Evolutionary conservation across 768 basidiomycete genomes (phyloP), one percentile per base, ranked within the genome.

Genomic region (Auricularia cornea): DNA sequence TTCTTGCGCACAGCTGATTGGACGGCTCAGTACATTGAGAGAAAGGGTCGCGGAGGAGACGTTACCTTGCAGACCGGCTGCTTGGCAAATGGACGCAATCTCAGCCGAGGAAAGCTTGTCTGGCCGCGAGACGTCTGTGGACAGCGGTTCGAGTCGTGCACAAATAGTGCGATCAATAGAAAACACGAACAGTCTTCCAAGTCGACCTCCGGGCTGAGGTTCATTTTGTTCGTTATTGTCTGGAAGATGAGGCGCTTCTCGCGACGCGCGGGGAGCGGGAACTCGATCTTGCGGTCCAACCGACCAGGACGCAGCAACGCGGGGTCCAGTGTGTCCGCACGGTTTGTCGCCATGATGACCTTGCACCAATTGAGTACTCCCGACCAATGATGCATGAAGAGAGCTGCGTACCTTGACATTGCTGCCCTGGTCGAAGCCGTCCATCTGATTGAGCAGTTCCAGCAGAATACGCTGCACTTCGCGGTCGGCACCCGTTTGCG

Each of bases 281-380:
- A 98, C 75, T 99, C 97, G 69, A 99, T 99, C 81, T 99, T 99
- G 70, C 97, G 81, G 77, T 99, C 97, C 14, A 99, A 82, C 70
- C 97, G 93, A 72, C 97, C 97, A 44, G 97, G 97, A 69, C 97
- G 93, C 38, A 99, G 88, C 48, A 99, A 79, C 3, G 97, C 97
- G 64, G 97, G 97, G 75, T 99, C 97, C 32, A 99, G 83, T 4
- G 97, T 99, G 75, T 99, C 97, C 56, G 92, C 92, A 69, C 97
- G 90, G 78, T 99, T 99, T 51, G 97, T 99, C 30, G 97, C 97
- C 97, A 98, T 98, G 73, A 99, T 99, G 48, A 99, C 97, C 94
- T 97, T 65, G 59, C 23, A 63, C 62, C n/a, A n/a, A n/a, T n/a
- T n/a, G n/a, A n/a, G n/a, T n/a, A n/a, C n/a, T n/a, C n/a, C n/a